phyloP scores from a whole-genome alignment of 2,329 filamentous ascomycete species.

The Amauroascus niger region DNA sequence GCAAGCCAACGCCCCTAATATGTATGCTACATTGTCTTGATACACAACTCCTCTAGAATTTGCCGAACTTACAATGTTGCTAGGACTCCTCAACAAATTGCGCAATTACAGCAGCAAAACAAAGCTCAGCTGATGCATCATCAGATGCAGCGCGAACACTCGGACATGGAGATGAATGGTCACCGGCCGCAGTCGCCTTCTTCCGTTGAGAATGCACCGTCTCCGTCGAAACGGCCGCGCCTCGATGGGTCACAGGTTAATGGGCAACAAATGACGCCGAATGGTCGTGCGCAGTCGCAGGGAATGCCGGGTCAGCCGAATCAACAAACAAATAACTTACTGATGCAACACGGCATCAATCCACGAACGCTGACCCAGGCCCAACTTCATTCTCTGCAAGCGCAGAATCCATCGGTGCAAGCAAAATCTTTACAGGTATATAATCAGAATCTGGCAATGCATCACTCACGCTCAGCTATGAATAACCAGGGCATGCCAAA shows the following conservation, averaged over 20 bases:
- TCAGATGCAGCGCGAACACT: constrained; percentile 80
- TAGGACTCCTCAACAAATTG: constrained; percentile 57
- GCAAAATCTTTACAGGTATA: constrained; percentile 82
- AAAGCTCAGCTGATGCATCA: constrained; percentile 54
- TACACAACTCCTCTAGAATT: neutral
- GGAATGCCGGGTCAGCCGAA: constrained; percentile 59
- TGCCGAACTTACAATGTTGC: neutral
- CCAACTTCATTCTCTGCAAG: constrained; percentile 60
- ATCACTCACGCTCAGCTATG: constrained; percentile 66
- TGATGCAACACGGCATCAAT: constrained; percentile 61
- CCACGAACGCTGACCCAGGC: constrained; percentile 61
- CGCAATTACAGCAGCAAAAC: constrained; percentile 48
- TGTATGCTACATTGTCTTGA: constrained; percentile 27
- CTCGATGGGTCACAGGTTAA: constrained; percentile 67
- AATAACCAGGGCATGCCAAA: constrained; percentile 71
- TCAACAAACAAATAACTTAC: constrained; percentile 42
- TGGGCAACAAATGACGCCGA: constrained; percentile 66
- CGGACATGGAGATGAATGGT: constrained; percentile 74
- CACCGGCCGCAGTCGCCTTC: constrained; percentile 72
- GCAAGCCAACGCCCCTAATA: constrained; percentile 53
- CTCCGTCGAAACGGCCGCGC: constrained; percentile 80
- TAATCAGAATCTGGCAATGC: constrained; percentile 71
- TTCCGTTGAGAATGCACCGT: constrained; percentile 77
- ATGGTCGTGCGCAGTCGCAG: constrained; percentile 58
- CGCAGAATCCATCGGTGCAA: constrained; percentile 51